Evolutionary conservation across 1,284 basidiomycete genomes (phyloP), one percentile per base, ranked within the genome.

Genomic region (Macrocystidia cucumis): DNA sequence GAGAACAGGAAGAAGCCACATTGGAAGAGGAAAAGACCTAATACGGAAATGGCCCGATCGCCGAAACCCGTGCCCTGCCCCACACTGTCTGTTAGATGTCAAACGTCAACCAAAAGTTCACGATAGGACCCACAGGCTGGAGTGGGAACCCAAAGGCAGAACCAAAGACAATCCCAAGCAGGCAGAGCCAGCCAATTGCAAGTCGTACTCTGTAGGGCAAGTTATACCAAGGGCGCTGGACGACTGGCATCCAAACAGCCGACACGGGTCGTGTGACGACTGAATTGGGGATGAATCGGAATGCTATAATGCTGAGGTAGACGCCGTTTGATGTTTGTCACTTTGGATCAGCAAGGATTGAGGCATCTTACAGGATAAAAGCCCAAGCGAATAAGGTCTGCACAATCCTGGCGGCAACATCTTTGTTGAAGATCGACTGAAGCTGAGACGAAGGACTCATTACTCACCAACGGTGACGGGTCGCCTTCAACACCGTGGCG

Each of bases 301-400:
- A 89, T 2, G 77, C 80, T 44, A 88, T 87, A 43, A 84, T 67
- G 7, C 79, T 84, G 39, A 29, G n/a, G 41, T 25, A 28, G 19
- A 19, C n/a, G 19, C 20, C 16, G 17, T 16, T 25, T 11, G 19
- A 9, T 30, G 11, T 14, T 16, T 12, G 19, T 5, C 29, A 13
- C 14, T 12, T 17, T 13, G 14, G n/a, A 27, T 17, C 24, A 26
- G 27, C 11, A 17, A n/a, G 28, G 27, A 33, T 16, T 26, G 24
- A 25, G 17, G 17, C 31, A 16, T 5, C 72, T 47, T 45, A 80
- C 78, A 70, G 43, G 44, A 88, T 63, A 62, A 88, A 87, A 37
- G 75, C 74, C 87, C 86, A 90, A 3, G 86, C 81, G 48, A 79
- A 83, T 29, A 88, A 32, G 0, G 84, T 83, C 56, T 87, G 83